phyloP scores from a whole-genome alignment of 352 stramenopile species.

The Globisporangium canariense region DNA sequence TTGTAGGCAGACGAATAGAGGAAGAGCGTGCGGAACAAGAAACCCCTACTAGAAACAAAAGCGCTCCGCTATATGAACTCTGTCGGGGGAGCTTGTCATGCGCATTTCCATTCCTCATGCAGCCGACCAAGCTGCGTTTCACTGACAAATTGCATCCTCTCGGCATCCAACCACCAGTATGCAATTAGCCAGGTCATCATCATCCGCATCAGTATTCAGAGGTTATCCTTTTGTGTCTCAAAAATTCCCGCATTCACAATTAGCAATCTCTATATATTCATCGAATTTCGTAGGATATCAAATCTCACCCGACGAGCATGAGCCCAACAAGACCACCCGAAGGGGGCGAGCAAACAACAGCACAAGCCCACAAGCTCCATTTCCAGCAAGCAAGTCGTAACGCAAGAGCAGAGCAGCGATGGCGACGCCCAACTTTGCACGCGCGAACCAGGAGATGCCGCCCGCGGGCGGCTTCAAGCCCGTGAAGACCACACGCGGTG shows the following conservation, averaged over 20 bases:
- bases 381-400: neutral
- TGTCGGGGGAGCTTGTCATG: neutral
- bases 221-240: neutral
- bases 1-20: neutral
- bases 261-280: neutral
- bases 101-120: neutral
- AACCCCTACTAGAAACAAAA: neutral
- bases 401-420: conserved; percentile 27
- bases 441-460: conserved; percentile 82
- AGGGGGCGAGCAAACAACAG: neutral
- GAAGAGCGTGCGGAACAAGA: neutral
- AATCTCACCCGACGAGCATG: neutral
- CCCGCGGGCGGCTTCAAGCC: conserved; percentile 72
- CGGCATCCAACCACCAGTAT: conserved; percentile 12
- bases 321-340: conserved; percentile 8
- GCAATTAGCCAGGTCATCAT: neutral
- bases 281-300: neutral
- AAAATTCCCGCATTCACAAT: neutral
- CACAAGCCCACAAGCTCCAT: neutral
- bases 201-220: neutral
- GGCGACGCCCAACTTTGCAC: conserved; percentile 78
- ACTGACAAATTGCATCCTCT: neutral
- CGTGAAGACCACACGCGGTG: conserved; percentile 61
- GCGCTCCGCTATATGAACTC: neutral
- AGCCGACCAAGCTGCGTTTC: neutral